These are phyloP conservation scores for Rhododendron mucronatum DNA, from an alignment of 148 eudicot genomes.

Conservation along the genomic window DNA sequence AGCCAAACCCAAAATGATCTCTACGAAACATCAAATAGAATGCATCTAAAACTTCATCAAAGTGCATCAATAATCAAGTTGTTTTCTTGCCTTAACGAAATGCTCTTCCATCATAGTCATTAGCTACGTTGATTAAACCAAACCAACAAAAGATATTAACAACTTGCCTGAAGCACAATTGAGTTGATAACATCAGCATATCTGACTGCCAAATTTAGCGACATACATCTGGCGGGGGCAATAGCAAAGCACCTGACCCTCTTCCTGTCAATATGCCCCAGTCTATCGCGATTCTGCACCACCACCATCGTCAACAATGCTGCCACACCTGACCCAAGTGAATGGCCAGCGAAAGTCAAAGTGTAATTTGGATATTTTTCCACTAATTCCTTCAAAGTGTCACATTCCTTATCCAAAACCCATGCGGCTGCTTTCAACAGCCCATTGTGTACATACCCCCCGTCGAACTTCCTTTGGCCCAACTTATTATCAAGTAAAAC, in stretches of 20 bases:
- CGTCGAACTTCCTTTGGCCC: slow-evolving; percentile 84
- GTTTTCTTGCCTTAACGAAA: neutral
- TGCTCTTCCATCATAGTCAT: neutral
- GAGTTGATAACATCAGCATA: slow-evolving; percentile 97
- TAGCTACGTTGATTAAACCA: neutral
- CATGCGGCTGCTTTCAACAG: slow-evolving; percentile 69
- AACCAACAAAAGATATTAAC: neutral
- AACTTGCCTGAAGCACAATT: slow-evolving; percentile 83
- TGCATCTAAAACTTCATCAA: neutral
- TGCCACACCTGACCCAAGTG: slow-evolving; percentile 96
- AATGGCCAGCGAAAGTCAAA: slow-evolving; percentile 80
- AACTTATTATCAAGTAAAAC: slow-evolving; percentile 83
- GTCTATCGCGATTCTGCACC: slow-evolving; percentile 51
- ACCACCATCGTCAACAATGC: slow-evolving; percentile 73
- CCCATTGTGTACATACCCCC: slow-evolving; percentile 96
- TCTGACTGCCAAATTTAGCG: slow-evolving; percentile 89
- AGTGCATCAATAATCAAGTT: neutral
- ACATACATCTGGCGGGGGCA: slow-evolving; percentile 96
- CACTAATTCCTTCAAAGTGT: slow-evolving; percentile 52
- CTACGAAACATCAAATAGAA: neutral
- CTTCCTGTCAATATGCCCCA: slow-evolving; percentile 69
- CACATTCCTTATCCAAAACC: slow-evolving; percentile 71
- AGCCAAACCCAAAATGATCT: neutral
- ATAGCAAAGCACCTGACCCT: slow-evolving; percentile 87
- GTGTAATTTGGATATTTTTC: slow-evolving; percentile 71